phyloP scores from a whole-genome alignment of 371 early-diverging fungal species.

The Parasitella parasitica region DNA sequence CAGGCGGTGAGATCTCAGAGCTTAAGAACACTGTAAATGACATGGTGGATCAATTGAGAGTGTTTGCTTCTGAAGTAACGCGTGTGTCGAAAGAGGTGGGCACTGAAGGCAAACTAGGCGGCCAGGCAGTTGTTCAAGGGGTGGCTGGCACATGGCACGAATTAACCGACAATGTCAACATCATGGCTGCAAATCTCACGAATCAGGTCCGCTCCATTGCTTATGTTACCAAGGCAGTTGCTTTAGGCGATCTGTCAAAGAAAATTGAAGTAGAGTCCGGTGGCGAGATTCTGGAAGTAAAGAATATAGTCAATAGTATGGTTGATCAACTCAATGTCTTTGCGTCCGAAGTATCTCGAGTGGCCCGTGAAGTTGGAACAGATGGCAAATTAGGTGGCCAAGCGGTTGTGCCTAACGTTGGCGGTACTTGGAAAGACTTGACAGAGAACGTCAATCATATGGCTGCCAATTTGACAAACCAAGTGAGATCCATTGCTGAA shows the following conservation, averaged over 20 bases:
- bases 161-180: slow-evolving; percentile 51
- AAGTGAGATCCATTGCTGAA: slow-evolving; percentile 59
- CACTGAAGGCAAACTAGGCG: slow-evolving; percentile 49
- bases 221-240: slow-evolving; percentile 53
- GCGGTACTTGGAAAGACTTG: slow-evolving; percentile 51
- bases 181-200: slow-evolving; percentile 49
- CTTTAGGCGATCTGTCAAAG: slow-evolving; percentile 59
- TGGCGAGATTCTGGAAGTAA: slow-evolving; percentile 67
- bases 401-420: slow-evolving; percentile 42
- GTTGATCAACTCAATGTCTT: slow-evolving; percentile 59
- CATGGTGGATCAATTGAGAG: slow-evolving; percentile 49
- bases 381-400: slow-evolving; percentile 56
- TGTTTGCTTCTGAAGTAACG: slow-evolving; percentile 44
- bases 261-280: slow-evolving; percentile 64
- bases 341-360: slow-evolving; percentile 46
- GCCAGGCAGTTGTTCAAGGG: slow-evolving; percentile 33
- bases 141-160: slow-evolving; percentile 55
- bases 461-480: slow-evolving; percentile 49
- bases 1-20: slow-evolving; percentile 37
- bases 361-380: slow-evolving; percentile 57
- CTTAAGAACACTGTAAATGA: slow-evolving; percentile 39
- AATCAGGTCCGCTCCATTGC: slow-evolving; percentile 56
- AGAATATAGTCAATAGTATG: slow-evolving; percentile 72
- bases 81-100: slow-evolving; percentile 51
- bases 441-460: slow-evolving; percentile 53